phyloP scores from a whole-genome alignment of 1,139 yeast species.

The Pichia sorboxylosa region DNA sequence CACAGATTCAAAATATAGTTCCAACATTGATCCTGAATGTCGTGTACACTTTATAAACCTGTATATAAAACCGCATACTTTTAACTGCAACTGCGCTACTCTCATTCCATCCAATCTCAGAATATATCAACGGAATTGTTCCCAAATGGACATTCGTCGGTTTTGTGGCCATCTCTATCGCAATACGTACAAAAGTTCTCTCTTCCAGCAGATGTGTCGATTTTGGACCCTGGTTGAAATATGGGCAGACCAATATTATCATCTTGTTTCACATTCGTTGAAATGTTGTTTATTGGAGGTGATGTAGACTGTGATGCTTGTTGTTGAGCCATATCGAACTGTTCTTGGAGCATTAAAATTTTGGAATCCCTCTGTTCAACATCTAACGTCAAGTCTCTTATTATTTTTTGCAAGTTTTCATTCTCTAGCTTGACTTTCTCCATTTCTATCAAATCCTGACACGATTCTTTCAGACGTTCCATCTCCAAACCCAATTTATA shows the following conservation, averaged over 20 bases:
- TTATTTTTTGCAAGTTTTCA: constrained; percentile 10
- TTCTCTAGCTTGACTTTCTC: constrained; percentile 3
- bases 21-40: background rate
- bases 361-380: constrained; percentile 1
- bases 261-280: background rate
- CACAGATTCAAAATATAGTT: constrained; percentile 53
- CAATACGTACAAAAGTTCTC: constrained; percentile 85
- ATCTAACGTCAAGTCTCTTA: constrained; percentile 18
- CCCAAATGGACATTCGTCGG: constrained; percentile 80
- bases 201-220: constrained; percentile 68
- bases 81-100: too few relatives aligned
- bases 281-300: too few relatives aligned
- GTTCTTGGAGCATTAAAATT: background rate
- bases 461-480: constrained; percentile 10
- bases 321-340: background rate
- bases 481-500: constrained; percentile 11
- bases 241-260: background rate
- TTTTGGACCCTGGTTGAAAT: constrained; percentile 35
- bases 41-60: background rate
- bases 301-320: background rate
- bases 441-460: background rate
- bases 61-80: constrained; percentile 1
- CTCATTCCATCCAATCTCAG: too few relatives aligned
- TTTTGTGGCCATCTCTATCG: constrained; percentile 80
- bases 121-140: constrained; percentile 28